These are phyloP conservation scores for Rasamsonia emersonii DNA, from an alignment of 2,329 filamentous ascomycete genomes.

Conservation along the genomic window DNA sequence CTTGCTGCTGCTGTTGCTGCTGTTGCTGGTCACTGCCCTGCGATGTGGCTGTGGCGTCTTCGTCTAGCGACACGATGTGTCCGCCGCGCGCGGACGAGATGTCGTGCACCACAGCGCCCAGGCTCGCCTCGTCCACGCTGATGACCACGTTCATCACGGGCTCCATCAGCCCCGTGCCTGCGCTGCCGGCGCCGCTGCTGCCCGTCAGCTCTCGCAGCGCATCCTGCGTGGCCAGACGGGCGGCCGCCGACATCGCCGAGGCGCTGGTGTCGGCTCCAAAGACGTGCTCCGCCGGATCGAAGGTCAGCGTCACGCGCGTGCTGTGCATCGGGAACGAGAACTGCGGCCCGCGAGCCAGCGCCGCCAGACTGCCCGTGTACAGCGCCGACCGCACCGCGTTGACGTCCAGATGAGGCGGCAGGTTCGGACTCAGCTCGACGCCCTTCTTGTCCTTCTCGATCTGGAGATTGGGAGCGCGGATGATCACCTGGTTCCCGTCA, in stretches of 20 bases:
- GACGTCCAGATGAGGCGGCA: conserved; percentile 48
- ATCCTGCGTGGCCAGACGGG: conserved; percentile 57
- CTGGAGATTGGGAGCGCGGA: conserved; percentile 45
- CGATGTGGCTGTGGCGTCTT: conserved; percentile 29
- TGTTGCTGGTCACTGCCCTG: conserved; percentile 13
- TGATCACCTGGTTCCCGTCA: conserved; percentile 63
- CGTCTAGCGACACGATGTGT: conserved; percentile 62
- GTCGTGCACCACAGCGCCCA: conserved; percentile 77
- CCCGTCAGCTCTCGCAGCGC: conserved; percentile 51
- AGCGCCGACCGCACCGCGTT: conserved; percentile 47
- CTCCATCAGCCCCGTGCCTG: conserved; percentile 64
- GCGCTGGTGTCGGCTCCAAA: conserved; percentile 60
- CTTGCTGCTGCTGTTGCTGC: conserved; percentile 9
- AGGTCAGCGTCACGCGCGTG: conserved; percentile 59
- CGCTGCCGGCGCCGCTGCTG: conserved; percentile 41
- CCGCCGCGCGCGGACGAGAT: conserved; percentile 65
- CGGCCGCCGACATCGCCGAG: conserved; percentile 59
- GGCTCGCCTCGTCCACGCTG: conserved; percentile 69
- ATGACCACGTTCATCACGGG: conserved; percentile 90
- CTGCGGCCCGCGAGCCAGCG: conserved; percentile 73
- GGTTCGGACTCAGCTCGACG: conserved; percentile 38
- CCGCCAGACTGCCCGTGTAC: conserved; percentile 72
- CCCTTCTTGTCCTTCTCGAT: conserved; percentile 26
- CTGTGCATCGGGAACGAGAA: conserved; percentile 73
- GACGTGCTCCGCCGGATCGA: conserved; percentile 58